Conservation (phyloP, 225 moss, liverwort and hornwort species). For the Takakia lepidozioides region DNA sequence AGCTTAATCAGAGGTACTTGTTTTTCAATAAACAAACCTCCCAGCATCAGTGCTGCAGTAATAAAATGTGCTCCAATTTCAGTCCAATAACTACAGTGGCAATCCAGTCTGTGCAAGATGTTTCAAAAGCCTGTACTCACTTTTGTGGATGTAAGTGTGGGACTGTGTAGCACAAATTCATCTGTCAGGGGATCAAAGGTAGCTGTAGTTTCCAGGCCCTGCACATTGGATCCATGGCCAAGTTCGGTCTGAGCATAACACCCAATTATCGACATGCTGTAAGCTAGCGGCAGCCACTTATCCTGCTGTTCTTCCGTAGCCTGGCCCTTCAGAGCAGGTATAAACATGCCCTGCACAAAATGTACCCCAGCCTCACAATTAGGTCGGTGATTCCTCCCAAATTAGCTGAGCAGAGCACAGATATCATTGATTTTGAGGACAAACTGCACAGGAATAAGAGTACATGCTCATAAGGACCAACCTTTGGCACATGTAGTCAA, state of each 20-base stretch:
- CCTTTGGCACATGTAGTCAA: too few relatives aligned
- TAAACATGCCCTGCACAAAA: constrained; percentile 84
- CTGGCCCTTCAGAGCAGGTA: constrained; percentile 87
- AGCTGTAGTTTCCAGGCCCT: constrained; percentile 91
- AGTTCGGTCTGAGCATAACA: constrained; percentile 97
- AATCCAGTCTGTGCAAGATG: too few relatives aligned
- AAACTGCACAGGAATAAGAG: too few relatives aligned
- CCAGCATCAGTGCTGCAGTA: too few relatives aligned
- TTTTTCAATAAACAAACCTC: too few relatives aligned
- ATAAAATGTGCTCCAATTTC: too few relatives aligned
- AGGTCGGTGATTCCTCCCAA: not conserved
- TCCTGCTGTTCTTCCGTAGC: constrained; percentile 84
- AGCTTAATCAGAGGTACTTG: too few relatives aligned
- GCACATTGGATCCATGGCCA: constrained; percentile 97
- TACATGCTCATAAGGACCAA: too few relatives aligned
- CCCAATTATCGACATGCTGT: constrained; percentile 81
- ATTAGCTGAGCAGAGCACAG: not conserved
- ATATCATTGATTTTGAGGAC: not conserved
- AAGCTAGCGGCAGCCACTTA: constrained; percentile 76
- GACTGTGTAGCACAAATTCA: constrained; percentile 84
- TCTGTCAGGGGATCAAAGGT: constrained; percentile 75
- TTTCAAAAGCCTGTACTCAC: constrained; percentile 14
- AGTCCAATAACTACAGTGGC: too few relatives aligned
- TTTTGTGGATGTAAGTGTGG: constrained; percentile 87
- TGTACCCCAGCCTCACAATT: not conserved